Percentiles rank a stretch among this genome's conserved stretches.
Conservation (phyloP, 805 yeast species). For the Monosporozyma servazzii region DNA sequence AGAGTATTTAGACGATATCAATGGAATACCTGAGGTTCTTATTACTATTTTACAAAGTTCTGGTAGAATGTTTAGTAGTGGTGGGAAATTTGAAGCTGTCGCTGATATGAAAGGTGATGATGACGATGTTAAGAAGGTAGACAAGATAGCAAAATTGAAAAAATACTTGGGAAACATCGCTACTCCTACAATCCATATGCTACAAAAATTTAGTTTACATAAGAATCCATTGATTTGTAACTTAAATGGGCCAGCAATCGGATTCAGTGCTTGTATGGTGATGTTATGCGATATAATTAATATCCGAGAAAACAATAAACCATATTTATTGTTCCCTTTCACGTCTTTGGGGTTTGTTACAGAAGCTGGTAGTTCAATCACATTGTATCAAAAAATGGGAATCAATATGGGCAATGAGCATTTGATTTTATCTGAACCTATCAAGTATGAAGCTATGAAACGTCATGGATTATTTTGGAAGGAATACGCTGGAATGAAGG, state of each 20-base stretch:
- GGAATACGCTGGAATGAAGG: neutral
- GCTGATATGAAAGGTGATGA: slow-evolving; percentile 4
- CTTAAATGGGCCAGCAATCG: slow-evolving; percentile 82
- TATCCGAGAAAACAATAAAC: slow-evolving; percentile 42
- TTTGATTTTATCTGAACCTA: slow-evolving; percentile 42
- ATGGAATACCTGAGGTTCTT: slow-evolving; percentile 48
- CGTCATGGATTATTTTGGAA: neutral
- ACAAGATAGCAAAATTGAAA: slow-evolving; percentile 15
- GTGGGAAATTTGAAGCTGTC: slow-evolving; percentile 45
- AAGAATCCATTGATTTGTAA: slow-evolving; percentile 61
- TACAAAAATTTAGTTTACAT: slow-evolving; percentile 60
- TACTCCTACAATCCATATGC: slow-evolving; percentile 57
- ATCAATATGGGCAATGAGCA: slow-evolving; percentile 67
- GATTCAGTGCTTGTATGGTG: slow-evolving; percentile 63
- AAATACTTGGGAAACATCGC: slow-evolving; percentile 44
- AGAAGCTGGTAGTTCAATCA: slow-evolving; percentile 67
- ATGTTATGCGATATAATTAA: slow-evolving; percentile 67
- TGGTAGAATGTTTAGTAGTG: slow-evolving; percentile 74
- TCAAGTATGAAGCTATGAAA: neutral
- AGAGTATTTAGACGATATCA: slow-evolving; percentile 49
- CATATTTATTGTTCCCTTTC: slow-evolving; percentile 63
- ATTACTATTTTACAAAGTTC: slow-evolving; percentile 60
- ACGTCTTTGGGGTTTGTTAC: slow-evolving; percentile 72
- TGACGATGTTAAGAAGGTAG: neutral
- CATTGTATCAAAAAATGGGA: slow-evolving; percentile 63